phyloP scores from a whole-genome alignment of 768 basidiomycete genomes.

The Lentinula boryana region DNA sequence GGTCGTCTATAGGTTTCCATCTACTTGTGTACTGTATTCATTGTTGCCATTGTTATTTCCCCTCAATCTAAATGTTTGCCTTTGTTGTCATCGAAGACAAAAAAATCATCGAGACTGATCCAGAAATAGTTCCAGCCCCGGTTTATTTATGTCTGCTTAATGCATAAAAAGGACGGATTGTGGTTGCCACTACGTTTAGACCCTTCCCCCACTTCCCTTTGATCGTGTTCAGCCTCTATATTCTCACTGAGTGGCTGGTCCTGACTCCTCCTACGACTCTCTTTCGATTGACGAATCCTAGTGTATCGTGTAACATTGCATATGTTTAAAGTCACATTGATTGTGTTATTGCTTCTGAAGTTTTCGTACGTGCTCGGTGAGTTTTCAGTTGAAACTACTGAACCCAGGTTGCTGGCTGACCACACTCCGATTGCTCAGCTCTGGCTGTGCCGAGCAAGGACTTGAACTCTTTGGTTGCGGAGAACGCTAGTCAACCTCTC shows the following conservation, averaged over 20 bases:
- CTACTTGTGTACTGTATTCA: no score
- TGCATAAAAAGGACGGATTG: neutral
- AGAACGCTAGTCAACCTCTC: neutral
- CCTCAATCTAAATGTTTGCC: no score
- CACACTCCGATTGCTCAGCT: neutral
- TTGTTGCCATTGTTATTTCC: no score
- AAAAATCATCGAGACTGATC: neutral
- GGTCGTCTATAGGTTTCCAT: no score
- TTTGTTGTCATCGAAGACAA: no score
- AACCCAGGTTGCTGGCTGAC: neutral
- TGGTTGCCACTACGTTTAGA: neutral
- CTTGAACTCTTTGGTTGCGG: neutral
- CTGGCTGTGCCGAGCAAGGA: neutral
- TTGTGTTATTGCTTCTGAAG: neutral
- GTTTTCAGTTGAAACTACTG: neutral
- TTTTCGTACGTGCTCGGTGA: neutral
- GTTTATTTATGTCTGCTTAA: neutral
- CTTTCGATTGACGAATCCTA: neutral
- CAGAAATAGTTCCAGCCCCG: neutral
- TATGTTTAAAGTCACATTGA: neutral
- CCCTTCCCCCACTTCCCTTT: neutral
- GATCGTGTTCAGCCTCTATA: neutral
- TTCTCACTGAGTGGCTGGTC: neutral
- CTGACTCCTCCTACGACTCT: neutral
- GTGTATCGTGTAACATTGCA: neutral